Percentiles rank a stretch among this genome's conserved stretches.
Conservation (phyloP, 345 rosid genomes). For the Geranium rotundifolium region DNA sequence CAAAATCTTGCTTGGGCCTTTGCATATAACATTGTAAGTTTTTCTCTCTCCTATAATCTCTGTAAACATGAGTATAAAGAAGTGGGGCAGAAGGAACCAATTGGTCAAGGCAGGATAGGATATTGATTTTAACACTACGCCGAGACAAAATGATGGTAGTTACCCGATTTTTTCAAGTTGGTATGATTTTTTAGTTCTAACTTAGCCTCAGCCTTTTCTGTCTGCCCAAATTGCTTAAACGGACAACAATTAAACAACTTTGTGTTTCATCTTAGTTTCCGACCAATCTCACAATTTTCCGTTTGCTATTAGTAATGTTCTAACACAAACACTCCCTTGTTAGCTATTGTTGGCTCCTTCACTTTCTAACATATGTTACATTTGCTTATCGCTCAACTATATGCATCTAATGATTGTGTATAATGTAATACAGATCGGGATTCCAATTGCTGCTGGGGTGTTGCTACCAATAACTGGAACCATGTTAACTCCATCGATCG, state of each 20-base stretch:
- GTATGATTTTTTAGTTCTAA: not conserved
- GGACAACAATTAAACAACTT: not conserved
- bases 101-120: not conserved
- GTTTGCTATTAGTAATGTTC: no score
- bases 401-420: not conserved
- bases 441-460: constrained; percentile 88
- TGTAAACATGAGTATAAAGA: not conserved
- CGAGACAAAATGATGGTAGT: not conserved
- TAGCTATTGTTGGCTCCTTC: no score
- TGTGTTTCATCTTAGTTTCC: not conserved
- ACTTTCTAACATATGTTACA: not conserved
- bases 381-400: not conserved
- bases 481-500: constrained; percentile 86
- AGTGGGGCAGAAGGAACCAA: not conserved
- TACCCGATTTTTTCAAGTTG: no score
- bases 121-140: not conserved
- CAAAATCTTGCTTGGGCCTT: constrained; percentile 99
- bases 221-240: not conserved
- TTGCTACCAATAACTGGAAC: constrained; percentile 77
- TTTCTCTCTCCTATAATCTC: not conserved
- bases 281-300: no score
- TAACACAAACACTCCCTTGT: no score
- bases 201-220: not conserved
- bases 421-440: constrained; percentile 44
- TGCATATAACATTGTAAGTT: constrained; percentile 84